Conservation (phyloP, 2,329 filamentous ascomycete species). For the Fusarium austroafricanum region DNA sequence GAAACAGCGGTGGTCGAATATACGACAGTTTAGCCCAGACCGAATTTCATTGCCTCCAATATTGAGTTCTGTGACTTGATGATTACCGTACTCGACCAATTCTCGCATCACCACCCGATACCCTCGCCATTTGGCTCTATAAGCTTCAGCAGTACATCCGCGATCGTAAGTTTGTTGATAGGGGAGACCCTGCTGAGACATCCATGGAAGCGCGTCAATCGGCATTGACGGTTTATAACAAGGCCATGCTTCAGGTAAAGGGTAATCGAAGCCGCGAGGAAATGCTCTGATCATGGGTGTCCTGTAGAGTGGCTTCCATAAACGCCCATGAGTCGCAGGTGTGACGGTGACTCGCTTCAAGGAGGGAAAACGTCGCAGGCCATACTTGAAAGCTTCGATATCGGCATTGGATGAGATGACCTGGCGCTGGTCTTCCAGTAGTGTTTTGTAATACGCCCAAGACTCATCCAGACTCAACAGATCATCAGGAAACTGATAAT, state of each 20-base stretch:
- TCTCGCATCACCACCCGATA: neutral
- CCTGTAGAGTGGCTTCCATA: neutral
- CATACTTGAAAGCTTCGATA: neutral
- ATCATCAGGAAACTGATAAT: neutral
- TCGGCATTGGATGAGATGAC: neutral
- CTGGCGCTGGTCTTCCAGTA: neutral
- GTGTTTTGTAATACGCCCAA: neutral
- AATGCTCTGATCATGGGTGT: constrained; percentile 12
- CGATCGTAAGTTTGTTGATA: neutral
- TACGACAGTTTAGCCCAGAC: neutral
- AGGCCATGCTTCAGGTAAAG: constrained; percentile 1
- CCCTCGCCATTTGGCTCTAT: neutral
- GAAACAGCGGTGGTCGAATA: neutral
- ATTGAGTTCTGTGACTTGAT: neutral
- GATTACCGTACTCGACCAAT: neutral
- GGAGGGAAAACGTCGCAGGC: neutral
- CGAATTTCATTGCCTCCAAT: neutral
- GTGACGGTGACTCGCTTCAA: neutral
- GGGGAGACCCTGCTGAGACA: neutral
- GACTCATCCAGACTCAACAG: neutral
- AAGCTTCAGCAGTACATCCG: neutral
- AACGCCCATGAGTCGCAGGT: neutral
- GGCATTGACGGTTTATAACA: rapidly evolving
- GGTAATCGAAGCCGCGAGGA: constrained; percentile 3
- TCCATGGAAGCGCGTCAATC: neutral